Evolutionary conservation across 345 rosid genomes (phyloP), one percentile per base, ranked within the genome.

Genomic region (Eucalyptus erythrocorys): DNA sequence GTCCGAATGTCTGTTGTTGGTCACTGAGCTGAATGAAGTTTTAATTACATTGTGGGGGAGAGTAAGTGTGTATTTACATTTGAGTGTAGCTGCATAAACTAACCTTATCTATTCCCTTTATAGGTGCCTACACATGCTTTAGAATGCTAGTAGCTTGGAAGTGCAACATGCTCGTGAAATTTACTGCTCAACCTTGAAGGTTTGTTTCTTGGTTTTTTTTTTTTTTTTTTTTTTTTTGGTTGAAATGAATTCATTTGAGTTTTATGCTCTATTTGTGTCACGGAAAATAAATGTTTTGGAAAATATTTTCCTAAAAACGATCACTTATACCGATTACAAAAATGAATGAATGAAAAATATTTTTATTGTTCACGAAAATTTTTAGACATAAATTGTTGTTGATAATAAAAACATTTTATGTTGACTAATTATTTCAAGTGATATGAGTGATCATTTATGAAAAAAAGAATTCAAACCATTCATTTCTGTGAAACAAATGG

Each of bases 121-220:
- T 82, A 93, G 94, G 94, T 92, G 45, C 94, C 94, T 13, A 85
- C 94, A 47, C 88, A 86, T 90, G 92, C 94, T 51, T 90, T 92
- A 86, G 94, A 91, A 88, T 92, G 93, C 92, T 93, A 91, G 90
- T 89, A 81, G 80, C 79, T 19, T 34, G 80, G 80, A 68, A 68
- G 80, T 37, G 43, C 24, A 34, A 68, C 43, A 34, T 3, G 24
- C 80, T 34, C 2, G 43, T 68, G 43, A 71, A 71, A 71, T 71
- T 34, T 34, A 37, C 43, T 19, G 81, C 43, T 37, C 7, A 4
- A 71, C 24, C 45, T 17, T 3, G 81, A 34, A 71, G 81, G 81
- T 71, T 71, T 34, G 43, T 34, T 37, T 71, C 37, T 32, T 15
- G 40, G 6, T 9, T 34, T 9, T 34, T 8, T 19, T 7, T 61